These are phyloP conservation scores for Thamnidium elegans DNA, from an alignment of 192 early-diverging fungal species.

Conservation along the genomic window DNA sequence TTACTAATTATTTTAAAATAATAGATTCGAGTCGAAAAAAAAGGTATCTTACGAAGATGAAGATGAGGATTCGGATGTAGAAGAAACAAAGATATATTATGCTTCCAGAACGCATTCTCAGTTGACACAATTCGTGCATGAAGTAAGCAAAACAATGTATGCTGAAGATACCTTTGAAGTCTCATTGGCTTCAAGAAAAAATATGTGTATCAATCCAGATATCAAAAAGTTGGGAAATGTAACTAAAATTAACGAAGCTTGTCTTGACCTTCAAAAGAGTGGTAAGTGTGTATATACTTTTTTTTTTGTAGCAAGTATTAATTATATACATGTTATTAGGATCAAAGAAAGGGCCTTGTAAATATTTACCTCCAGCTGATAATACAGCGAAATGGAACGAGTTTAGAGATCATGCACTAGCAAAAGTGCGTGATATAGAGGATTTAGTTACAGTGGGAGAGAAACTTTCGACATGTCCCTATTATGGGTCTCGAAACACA, in stretches of 20 bases:
- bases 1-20: background rate
- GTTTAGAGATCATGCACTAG: slow-evolving; percentile 55
- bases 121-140: slow-evolving; percentile 82
- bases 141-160: slow-evolving; percentile 79
- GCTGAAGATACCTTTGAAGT: slow-evolving; percentile 55
- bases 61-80: slow-evolving; percentile 18
- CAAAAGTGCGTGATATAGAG: slow-evolving; percentile 75
- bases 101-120: slow-evolving; percentile 89
- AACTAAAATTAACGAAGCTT: slow-evolving; percentile 72
- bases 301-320: background rate
- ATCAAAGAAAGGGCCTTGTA: slow-evolving; percentile 42
- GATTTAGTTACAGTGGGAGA: slow-evolving; percentile 70
- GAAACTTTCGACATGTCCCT: slow-evolving; percentile 63
- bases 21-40: background rate
- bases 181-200: slow-evolving; percentile 78
- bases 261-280: slow-evolving; percentile 79
- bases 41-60: background rate
- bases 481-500: slow-evolving; percentile 75
- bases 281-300: slow-evolving; percentile 22
- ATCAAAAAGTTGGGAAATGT: slow-evolving; percentile 53
- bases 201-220: slow-evolving; percentile 77
- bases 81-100: slow-evolving; percentile 51
- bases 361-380: slow-evolving; percentile 40
- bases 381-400: slow-evolving; percentile 51
- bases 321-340: slow-evolving; percentile 11